These are phyloP conservation scores for Phytopythium aichiense DNA, from an alignment of 352 stramenopile species.

Conservation along the genomic window DNA sequence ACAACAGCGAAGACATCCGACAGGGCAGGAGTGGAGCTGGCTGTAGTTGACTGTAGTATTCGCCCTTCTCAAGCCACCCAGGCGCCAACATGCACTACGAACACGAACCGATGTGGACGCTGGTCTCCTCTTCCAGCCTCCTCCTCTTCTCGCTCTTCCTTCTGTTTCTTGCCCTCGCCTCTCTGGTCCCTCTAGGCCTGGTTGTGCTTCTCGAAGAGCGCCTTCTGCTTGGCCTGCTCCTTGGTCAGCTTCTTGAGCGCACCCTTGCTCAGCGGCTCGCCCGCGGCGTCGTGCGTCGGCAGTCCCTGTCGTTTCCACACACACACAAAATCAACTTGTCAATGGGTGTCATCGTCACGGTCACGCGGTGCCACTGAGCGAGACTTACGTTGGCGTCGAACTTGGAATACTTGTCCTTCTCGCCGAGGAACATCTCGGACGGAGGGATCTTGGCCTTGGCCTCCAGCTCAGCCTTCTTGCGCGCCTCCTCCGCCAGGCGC, in stretches of 20 bases:
- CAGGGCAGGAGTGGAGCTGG: too few relatives aligned
- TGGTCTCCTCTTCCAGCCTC: not conserved
- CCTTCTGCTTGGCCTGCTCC: slow-evolving; percentile 95
- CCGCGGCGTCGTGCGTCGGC: slow-evolving; percentile 91
- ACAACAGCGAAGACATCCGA: too few relatives aligned
- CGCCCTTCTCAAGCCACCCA: not conserved
- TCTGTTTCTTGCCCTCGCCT: not conserved
- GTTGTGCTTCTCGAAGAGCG: slow-evolving; percentile 81
- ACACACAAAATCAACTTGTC: not conserved
- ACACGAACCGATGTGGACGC: not conserved
- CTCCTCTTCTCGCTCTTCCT: not conserved
- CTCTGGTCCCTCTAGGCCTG: slow-evolving; percentile 12
- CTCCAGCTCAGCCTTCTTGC: slow-evolving; percentile 78
- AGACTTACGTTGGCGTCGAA: slow-evolving; percentile 85
- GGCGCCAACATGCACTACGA: not conserved
- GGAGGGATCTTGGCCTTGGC: slow-evolving; percentile 90
- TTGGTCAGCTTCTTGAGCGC: slow-evolving; percentile 97
- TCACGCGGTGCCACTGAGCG: not conserved
- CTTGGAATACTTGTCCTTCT: slow-evolving; percentile 87
- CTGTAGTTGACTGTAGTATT: not conserved
- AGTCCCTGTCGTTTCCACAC: slow-evolving; percentile 62
- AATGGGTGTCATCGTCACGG: slow-evolving; percentile 1
- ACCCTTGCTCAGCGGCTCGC: slow-evolving; percentile 94
- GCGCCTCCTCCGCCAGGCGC: slow-evolving; percentile 63
- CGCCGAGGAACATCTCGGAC: slow-evolving; percentile 89